phyloP scores from a whole-genome alignment of 768 basidiomycete species.

The Podaxis sp. region DNA sequence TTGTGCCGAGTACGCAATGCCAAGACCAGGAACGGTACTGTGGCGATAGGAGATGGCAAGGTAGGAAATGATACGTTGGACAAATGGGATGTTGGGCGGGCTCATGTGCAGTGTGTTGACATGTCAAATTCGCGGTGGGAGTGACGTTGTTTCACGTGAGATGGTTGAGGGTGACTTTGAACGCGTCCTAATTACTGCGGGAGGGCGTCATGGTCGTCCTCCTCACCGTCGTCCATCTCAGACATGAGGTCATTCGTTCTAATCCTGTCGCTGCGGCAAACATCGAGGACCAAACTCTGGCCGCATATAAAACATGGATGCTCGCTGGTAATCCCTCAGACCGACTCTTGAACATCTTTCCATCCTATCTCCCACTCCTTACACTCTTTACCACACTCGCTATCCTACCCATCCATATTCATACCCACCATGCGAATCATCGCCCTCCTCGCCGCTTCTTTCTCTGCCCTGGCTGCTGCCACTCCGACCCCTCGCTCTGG shows the following conservation, averaged over 20 bases:
- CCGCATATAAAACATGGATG: background rate
- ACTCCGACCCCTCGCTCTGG: background rate
- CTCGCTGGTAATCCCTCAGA: background rate
- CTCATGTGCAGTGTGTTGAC: background rate
- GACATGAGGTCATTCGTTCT: background rate
- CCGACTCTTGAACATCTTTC: background rate
- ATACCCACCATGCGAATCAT: background rate
- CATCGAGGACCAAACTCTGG: background rate
- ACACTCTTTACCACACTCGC: constrained; percentile 2
- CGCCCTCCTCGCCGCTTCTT: background rate
- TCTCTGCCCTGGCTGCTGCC: background rate
- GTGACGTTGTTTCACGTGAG: too few relatives aligned
- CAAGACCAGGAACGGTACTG: background rate
- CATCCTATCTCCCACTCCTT: background rate
- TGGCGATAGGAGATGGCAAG: background rate
- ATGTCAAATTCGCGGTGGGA: background rate
- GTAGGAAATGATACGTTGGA: background rate
- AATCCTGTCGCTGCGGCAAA: background rate
- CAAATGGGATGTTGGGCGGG: background rate
- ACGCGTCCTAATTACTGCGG: background rate
- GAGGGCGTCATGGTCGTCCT: background rate
- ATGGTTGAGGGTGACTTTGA: background rate
- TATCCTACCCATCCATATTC: background rate
- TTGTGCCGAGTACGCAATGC: background rate
- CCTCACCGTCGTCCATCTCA: background rate